Base-by-base conservation (phyloP, 164 flowering plant species). In the Platanus orientalis region DNA sequence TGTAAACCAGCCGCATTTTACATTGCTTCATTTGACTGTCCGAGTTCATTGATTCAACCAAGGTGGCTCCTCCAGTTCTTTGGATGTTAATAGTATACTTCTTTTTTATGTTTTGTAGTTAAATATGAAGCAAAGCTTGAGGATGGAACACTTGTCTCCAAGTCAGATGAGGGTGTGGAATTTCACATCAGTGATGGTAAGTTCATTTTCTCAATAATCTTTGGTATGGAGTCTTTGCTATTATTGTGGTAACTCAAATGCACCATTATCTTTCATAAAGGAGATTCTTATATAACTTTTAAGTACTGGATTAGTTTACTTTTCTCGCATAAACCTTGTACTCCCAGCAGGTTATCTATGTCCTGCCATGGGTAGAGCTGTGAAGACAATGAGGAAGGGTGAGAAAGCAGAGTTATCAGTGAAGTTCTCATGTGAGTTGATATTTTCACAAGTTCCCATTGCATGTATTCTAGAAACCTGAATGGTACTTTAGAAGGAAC, bases 321-420 rank as follows among this genome's bases (percentile, higher is more conserved):
- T n/a, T 16, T 25, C 61, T 40, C 27, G 42, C 28, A 11, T 24
- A 16, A 20, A 21, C 21, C 13, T 52, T 53, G 23, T 39, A 30
- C 11, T 30, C 40, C 34, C 16, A 24, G 56, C 68, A 83, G 86
- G 76, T 54, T 58, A 64, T 66, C 54, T 77, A 10, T 81, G 82
- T 63, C 82, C 86, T 65, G 87, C 87, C 24, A 71, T 85, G 23
- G 61, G 78, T 68, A 77, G 58, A 62, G 84, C 86, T 28, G 81
- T 80, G 51, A 83, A 75, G 63, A 83, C 88, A 42, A 85, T 85
- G 91, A 77, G 83, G 67, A 83, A 63, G 71, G 83, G 83, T 13
- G 91, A 83, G 69, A 81, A 74, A 55, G 82, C 80, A 26, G 79
- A 78, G 63, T 58, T 85, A 26, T 63, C 75, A 7, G 88, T 85